These are phyloP conservation scores for Trebouxia sp. DNA, from an alignment of 139 green algal species.

Conservation along the genomic window DNA sequence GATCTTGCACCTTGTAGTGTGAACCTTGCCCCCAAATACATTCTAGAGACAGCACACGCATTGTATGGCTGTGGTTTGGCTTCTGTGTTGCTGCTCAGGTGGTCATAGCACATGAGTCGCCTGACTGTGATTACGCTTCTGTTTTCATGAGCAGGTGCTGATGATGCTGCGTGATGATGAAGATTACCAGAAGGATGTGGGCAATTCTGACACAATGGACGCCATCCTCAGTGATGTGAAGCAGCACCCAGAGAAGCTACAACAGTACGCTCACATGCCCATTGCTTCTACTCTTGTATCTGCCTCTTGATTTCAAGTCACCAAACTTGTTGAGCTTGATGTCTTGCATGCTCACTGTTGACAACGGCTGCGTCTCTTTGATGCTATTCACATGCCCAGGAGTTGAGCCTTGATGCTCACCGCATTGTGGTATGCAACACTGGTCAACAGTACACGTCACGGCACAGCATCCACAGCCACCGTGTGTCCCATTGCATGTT, in stretches of 20 bases:
- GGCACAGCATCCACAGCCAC: no score
- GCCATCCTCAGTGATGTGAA: background rate
- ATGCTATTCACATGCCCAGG: no score
- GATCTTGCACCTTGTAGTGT: no score
- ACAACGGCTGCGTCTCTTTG: no score
- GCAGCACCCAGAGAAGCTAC: background rate
- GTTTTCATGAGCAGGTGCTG: background rate
- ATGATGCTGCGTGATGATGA: conserved; percentile 1
- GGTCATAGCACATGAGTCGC: background rate
- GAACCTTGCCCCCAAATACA: no score
- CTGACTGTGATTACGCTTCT: background rate
- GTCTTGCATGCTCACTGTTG: no score
- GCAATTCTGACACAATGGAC: background rate
- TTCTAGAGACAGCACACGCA: no score
- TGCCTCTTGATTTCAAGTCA: background rate
- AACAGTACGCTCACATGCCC: background rate
- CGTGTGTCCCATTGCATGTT: no score
- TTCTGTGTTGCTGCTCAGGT: background rate
- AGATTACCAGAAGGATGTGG: background rate
- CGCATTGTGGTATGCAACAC: no score
- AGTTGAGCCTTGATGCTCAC: no score
- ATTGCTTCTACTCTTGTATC: background rate
- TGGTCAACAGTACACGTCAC: no score
- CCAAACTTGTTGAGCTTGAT: background rate
- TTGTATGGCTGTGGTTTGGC: background rate